These are phyloP conservation scores for Pterulicium gracile DNA, from an alignment of 1,284 basidiomycete genomes.

Conservation along the genomic window DNA sequence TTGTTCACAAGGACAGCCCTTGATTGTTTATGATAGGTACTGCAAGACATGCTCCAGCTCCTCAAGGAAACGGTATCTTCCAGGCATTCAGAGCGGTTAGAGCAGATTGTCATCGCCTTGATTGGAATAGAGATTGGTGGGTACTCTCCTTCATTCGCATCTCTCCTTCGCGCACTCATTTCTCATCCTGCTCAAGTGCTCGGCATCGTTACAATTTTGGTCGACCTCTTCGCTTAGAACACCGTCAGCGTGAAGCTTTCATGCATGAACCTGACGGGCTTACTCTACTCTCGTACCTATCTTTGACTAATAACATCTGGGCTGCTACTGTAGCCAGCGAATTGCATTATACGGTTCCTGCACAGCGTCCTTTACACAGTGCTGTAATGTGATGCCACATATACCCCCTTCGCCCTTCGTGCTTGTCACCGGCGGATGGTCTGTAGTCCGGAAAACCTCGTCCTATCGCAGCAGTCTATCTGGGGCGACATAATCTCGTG, in stretches of 20 bases:
- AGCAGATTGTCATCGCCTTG: constrained; percentile 89
- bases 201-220: constrained; percentile 57
- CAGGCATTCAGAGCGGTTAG: constrained; percentile 86
- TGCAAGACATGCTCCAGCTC: constrained; percentile 95
- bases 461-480: too few species aligned
- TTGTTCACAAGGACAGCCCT: constrained; percentile 5
- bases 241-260: background rate
- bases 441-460: too few species aligned
- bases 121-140: constrained; percentile 83
- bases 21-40: too few species aligned
- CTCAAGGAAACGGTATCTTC: constrained; percentile 92
- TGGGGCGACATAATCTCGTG: too few species aligned
- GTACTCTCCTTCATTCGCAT: constrained; percentile 13
- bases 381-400: too few species aligned
- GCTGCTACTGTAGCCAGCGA: too few species aligned
- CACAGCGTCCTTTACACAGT: too few species aligned
- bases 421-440: too few species aligned
- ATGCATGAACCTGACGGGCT: background rate
- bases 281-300: too few species aligned
- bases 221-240: constrained; percentile 16
- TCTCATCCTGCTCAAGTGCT: constrained; percentile 29
- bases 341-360: too few species aligned
- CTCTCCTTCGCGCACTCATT: background rate
- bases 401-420: too few species aligned
- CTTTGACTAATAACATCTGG: too few species aligned